Base-by-base conservation (phyloP, 768 basidiomycete genomes). In the Boletellus sp. region DNA sequence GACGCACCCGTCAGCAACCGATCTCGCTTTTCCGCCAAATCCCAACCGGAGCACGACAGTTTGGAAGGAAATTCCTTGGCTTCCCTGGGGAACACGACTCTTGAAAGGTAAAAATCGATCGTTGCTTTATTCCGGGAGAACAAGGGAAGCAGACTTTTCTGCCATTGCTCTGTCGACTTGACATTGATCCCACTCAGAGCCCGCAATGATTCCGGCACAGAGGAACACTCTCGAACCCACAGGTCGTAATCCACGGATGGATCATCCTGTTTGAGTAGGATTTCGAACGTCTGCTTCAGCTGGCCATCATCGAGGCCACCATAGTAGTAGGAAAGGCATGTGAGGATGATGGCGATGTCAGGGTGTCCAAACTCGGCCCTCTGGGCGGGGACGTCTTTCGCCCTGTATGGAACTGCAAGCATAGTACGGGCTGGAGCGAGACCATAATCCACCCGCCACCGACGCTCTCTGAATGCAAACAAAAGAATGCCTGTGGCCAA, bases 391-490 rank as follows among this genome's bases (percentile, higher is more conserved):
- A 56, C 46, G 28, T 66, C 65, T 37, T 66, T 66, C 9, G 65
- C 65, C 3, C 62, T 58, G 41, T 59, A 66, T 6, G 64, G 64
- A 5, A 66, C 64, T 8, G 64, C 65, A 5, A 66, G 51, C 53
- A 56, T 51, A 2, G 64, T 58, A 12, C 45, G 51, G 17, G 34
- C 33, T 4, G 41, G 34, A 8, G 45, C 40, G 32, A 47, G 51
- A 12, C 51, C 64, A 51, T 66, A 66, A 39, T 66, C 62, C 12
- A 66, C 64, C 13, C 64, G 46, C 59, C 59, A 66, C 32, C 64
- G 52, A n/a, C 56, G 62, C 17, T 66, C 65, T 44, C 42, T 53
- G 17, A 66, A 50, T 20, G 47, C 49, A 38, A 53, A 58, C 19
- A 57, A 19, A 5, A 66, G 52, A 15, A 66, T 57, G 4, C 59